Percentiles rank a stretch among this genome's conserved stretches.
phyloP scores from a whole-genome alignment of 83 land plant genomes.

The Thuja plicata region DNA sequence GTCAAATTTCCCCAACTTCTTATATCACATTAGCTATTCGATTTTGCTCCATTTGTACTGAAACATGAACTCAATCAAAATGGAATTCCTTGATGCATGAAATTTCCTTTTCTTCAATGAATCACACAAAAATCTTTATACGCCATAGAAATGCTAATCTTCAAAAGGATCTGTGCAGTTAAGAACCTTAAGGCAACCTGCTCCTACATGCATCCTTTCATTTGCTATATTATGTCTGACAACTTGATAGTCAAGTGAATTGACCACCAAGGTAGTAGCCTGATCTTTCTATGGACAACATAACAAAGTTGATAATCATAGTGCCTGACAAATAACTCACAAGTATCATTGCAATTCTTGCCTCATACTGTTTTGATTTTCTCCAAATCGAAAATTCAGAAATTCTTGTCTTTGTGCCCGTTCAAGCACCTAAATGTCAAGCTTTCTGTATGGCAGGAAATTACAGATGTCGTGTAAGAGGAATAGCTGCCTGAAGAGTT shows the following conservation, averaged over 20 bases:
- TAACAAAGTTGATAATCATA: not conserved
- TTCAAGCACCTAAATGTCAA: not conserved
- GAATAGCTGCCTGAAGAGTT: not conserved
- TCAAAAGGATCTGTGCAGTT: not conserved
- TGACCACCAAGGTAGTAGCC: not conserved
- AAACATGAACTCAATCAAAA: not conserved
- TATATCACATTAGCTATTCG: not conserved
- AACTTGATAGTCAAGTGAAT: not conserved
- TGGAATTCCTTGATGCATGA: not conserved
- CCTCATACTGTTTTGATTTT: not conserved
- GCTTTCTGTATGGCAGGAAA: not conserved
- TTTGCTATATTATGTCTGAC: not conserved
- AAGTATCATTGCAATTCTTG: not conserved
- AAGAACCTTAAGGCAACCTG: too few species aligned
- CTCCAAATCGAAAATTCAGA: not conserved
- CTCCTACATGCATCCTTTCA: too few species aligned
- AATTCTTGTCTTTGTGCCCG: not conserved
- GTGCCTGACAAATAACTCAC: not conserved
- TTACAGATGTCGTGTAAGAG: not conserved
- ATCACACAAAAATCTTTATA: not conserved
- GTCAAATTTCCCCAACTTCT: too few species aligned
- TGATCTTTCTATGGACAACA: not conserved
- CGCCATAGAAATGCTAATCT: not conserved
- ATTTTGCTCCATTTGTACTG: not conserved
- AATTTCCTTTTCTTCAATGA: not conserved